phyloP scores from a whole-genome alignment of 331 rosid genomes.

The Pyracantha coccinea region DNA sequence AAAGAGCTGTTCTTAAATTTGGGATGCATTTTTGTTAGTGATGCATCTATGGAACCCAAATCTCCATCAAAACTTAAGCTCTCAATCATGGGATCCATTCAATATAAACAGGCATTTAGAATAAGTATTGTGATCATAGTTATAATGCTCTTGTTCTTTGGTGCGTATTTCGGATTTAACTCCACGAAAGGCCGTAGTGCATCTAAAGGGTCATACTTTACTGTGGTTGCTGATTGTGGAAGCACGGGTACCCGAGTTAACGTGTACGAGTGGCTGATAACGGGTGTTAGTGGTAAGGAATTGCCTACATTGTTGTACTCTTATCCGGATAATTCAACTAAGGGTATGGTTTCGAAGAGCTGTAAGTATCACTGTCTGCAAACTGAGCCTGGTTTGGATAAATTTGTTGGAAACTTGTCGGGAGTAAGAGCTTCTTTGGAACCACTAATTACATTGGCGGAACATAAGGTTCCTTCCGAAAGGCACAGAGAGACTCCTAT shows the following conservation, averaged over 20 bases:
- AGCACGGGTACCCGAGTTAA: constrained; percentile 59
- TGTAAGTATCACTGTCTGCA: constrained; percentile 82
- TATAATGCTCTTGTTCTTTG: constrained; percentile 29
- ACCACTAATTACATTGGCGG: constrained; percentile 70
- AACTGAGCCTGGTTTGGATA: constrained; percentile 78
- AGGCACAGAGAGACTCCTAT: constrained; percentile 44
- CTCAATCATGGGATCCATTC: constrained; percentile 17
- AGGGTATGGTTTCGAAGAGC: constrained; percentile 31
- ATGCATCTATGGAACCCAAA: constrained; percentile 52
- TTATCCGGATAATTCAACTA: constrained; percentile 45
- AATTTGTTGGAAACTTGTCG: constrained; percentile 51
- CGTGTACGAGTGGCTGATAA: constrained; percentile 41
- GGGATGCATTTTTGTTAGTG: background rate
- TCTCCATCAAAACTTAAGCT: constrained; percentile 56
- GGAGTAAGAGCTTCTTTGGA: constrained; percentile 51
- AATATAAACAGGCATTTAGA: constrained; percentile 22
- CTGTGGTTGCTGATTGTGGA: constrained; percentile 77
- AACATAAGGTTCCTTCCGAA: constrained; percentile 38
- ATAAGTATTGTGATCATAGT: constrained; percentile 13
- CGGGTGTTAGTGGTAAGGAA: constrained; percentile 10
- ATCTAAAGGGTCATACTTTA: constrained; percentile 34
- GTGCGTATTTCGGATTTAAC: constrained; percentile 34
- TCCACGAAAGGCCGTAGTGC: constrained; percentile 10
- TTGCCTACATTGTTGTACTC: constrained; percentile 55
- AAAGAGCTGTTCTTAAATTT: background rate